Conservation (phyloP, 2,329 filamentous ascomycete species). For the Neopestalotiopsis clavispora region DNA sequence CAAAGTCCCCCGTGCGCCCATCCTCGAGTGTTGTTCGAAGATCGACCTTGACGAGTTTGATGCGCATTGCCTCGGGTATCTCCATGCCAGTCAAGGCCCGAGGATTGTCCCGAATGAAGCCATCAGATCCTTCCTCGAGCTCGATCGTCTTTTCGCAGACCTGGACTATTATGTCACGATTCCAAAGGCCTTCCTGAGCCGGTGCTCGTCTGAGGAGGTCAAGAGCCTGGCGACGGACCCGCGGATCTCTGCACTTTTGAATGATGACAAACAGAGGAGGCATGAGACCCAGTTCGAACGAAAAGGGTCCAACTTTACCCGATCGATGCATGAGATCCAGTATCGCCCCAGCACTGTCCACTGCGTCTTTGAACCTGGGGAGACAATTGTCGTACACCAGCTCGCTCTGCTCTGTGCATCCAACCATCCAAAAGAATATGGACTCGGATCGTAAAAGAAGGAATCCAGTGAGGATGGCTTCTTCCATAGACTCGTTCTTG, state of each 20-base stretch:
- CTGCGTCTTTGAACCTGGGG: background rate
- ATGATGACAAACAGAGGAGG: conserved; percentile 4
- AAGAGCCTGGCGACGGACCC: conserved; percentile 1
- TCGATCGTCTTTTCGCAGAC: conserved; percentile 5
- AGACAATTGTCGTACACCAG: conserved; percentile 4
- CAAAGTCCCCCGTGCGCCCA: conserved; percentile 8
- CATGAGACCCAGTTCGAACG: conserved; percentile 4
- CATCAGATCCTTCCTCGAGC: conserved; percentile 8
- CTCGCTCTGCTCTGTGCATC: conserved; percentile 1
- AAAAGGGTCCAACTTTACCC: background rate
- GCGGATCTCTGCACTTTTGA: conserved; percentile 9
- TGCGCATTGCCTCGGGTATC: conserved; percentile 3
- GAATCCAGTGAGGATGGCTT: background rate
- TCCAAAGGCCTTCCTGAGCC: conserved; percentile 12
- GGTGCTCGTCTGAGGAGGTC: conserved; percentile 2
- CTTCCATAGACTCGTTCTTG: background rate
- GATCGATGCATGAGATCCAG: conserved; percentile 8
- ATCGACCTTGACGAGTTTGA: conserved; percentile 10
- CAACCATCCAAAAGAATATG: conserved; percentile 5
- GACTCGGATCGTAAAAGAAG: conserved; percentile 1
- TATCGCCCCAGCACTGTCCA: background rate
- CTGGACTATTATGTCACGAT: conserved; percentile 6
- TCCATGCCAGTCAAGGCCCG: background rate
- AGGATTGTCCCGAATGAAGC: background rate
- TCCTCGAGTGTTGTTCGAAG: conserved; percentile 6